These are phyloP conservation scores for Silene conica DNA, from an alignment of 148 eudicot genomes.

Conservation along the genomic window DNA sequence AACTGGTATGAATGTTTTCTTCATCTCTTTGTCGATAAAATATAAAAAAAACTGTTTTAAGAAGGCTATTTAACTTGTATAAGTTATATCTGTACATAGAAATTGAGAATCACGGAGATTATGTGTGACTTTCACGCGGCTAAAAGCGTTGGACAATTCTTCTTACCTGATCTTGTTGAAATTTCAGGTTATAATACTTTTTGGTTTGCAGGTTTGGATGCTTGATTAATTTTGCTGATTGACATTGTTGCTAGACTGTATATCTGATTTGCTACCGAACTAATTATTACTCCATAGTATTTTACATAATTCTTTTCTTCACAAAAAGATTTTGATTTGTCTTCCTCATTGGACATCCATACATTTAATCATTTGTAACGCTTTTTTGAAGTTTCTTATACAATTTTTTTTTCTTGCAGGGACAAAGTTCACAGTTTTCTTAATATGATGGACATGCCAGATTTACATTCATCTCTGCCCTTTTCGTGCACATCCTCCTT, in stretches of 20 bases:
- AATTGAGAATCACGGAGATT: background rate
- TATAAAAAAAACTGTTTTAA: background rate
- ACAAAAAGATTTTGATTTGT: constrained; percentile 1
- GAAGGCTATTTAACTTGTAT: background rate
- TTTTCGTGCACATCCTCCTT: constrained; percentile 17
- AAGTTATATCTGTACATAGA: background rate
- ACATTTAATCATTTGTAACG: constrained; percentile 7
- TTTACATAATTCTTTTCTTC: background rate
- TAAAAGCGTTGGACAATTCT: background rate
- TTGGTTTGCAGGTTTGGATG: constrained; percentile 6
- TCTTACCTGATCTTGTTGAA: constrained; percentile 15
- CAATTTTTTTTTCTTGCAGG: constrained; percentile 19
- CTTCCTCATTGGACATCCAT: background rate
- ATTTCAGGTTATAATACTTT: background rate
- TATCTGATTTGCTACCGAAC: constrained; percentile 11
- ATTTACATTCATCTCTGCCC: constrained; percentile 18
- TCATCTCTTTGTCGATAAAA: background rate
- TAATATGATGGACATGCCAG: constrained; percentile 30
- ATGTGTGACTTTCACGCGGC: background rate
- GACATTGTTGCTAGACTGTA: background rate
- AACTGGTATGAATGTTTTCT: constrained; percentile 4
- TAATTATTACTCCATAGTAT: background rate
- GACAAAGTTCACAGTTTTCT: constrained; percentile 23
- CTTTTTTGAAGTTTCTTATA: constrained; percentile 17
- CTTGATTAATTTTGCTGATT: constrained; percentile 1